Base-by-base conservation (phyloP, 148 eudicot species). In the Silene conica region DNA sequence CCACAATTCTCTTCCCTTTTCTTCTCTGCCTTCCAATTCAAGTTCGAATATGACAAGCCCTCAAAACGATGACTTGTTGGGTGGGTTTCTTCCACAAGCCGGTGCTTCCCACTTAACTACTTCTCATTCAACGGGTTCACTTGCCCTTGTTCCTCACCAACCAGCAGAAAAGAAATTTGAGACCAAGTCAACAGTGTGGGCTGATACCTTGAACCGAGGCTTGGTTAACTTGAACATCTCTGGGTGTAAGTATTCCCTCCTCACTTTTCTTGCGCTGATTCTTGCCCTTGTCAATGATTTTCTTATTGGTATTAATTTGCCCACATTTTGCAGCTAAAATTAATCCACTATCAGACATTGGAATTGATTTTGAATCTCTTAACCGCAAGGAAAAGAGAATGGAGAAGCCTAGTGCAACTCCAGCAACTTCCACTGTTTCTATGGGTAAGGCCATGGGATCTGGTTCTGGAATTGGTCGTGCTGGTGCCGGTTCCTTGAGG, bases 401-500 rank as follows among this genome's bases (percentile, higher is more conserved):
- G 96, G 97, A 95, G 82, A 95, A 95, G 78, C 89, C 92, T 26
- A 72, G 88, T 67, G 67, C 85, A 74, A 34, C 88, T 31, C 73
- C 89, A 15, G 85, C 81, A 58, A 81, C 81, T 57, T 90, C 96
- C 21, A 90, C 84, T 73, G 73, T 92, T 70, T 76, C 80, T 57
- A 95, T 95, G 98, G 98, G 98, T 16, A 92, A 95, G 81, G 98
- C 98, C 63, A 94, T 94, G 98, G 98, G 98, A 72, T 89, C 96
- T 31, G 98, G 98, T 72, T 74, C 97, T 76, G 97, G 97, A 73
- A 88, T 92, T 12, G 98, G 98, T 13, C 96, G 97, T 75, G 89
- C 96, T 59, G 88, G 92, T 78, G 88, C 86, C 8, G 74, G 89
- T 75, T 87, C 87, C 69, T 68, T 86, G 58, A 85, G 95, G 85